Evolutionary conservation across 345 rosid species (phyloP), one percentile per base, ranked within the genome.

Genomic region (Euclidium syriacum): DNA sequence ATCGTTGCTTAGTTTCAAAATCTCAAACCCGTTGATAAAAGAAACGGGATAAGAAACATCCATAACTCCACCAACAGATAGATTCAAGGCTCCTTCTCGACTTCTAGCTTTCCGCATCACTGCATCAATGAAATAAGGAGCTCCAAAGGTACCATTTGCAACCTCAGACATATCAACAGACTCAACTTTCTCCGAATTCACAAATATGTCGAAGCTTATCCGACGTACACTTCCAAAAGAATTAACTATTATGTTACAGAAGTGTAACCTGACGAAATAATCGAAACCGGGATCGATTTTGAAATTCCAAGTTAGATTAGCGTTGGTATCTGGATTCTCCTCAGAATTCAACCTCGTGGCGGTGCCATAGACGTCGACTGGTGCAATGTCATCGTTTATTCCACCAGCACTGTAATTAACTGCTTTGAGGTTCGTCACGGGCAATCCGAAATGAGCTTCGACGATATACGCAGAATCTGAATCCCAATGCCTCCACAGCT

Each of bases 401-500:
- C 75, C 74, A 29, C 63, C 48, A 1, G 74, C 75, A 62, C 51
- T 63, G 75, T 71, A 82, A 14, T 74, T 75, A 50, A 92, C 95
- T 7, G 79, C 85, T 22, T 35, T 5, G 22, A 82, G 42, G 40
- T 83, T 77, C 1, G 56, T 57, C 47, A 73, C 76, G 4, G 58
- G 71, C 0, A 15, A 12, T 10, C 67, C 88, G 10, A 64, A 70
- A 0, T 50, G 61, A 25, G 38, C 40, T 58, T 74, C 77, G 19
- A 29, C 75, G 58, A 81, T 67, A 71, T 43, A 92, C 3, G 24
- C 9, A 46, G 52, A 71, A 79, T 88, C 98, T 2, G 88, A 59
- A 44, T 62, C 84, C 98, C 98, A 92, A 53, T 35, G 72, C 17
- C 98, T 73, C 94, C 96, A 86, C 52, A 86, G 64, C 22, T 77